phyloP scores from a whole-genome alignment of 2,329 filamentous ascomycete genomes.

The Curvularia sp. region DNA sequence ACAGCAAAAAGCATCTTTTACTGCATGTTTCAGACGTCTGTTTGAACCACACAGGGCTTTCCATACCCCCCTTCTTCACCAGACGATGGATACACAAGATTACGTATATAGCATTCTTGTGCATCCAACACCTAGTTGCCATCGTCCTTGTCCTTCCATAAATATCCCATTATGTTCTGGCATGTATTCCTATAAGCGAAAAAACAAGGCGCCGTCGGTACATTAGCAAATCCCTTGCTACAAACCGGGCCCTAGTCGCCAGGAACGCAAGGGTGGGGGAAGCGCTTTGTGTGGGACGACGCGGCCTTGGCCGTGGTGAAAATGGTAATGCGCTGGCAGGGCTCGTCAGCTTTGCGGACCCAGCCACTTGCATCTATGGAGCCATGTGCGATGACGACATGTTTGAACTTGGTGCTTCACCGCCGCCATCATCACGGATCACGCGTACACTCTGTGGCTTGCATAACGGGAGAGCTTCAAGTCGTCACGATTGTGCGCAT shows the following conservation, averaged over 20 bases:
- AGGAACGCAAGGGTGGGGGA: constrained; percentile 10
- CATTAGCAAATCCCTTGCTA: constrained; percentile 1
- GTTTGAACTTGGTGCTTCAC: constrained; percentile 20
- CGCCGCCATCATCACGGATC: constrained; percentile 25
- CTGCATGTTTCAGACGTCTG: constrained; percentile 14
- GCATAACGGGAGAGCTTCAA: not conserved
- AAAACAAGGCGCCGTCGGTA: constrained; percentile 1
- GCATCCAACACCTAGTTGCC: not conserved
- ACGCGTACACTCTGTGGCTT: constrained; percentile 11
- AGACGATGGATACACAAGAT: not conserved
- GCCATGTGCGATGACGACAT: constrained; percentile 27
- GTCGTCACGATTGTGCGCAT: constrained; percentile 1
- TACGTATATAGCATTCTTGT: constrained; percentile 12
- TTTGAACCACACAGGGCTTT: not conserved
- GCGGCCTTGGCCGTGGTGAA: constrained; percentile 21
- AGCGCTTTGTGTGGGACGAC: constrained; percentile 4
- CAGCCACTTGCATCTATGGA: constrained; percentile 12
- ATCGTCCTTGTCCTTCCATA: constrained; percentile 1
- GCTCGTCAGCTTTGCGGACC: constrained; percentile 14
- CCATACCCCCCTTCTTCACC: not conserved
- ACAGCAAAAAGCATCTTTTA: not conserved
- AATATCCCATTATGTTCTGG: constrained; percentile 1
- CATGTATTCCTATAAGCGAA: not conserved
- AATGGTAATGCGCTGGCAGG: constrained; percentile 24
- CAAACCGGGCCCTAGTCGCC: constrained; percentile 5